Evolutionary conservation across 805 yeast species (phyloP).

Genomic region (Teunomyces aglyptinius): DNA sequence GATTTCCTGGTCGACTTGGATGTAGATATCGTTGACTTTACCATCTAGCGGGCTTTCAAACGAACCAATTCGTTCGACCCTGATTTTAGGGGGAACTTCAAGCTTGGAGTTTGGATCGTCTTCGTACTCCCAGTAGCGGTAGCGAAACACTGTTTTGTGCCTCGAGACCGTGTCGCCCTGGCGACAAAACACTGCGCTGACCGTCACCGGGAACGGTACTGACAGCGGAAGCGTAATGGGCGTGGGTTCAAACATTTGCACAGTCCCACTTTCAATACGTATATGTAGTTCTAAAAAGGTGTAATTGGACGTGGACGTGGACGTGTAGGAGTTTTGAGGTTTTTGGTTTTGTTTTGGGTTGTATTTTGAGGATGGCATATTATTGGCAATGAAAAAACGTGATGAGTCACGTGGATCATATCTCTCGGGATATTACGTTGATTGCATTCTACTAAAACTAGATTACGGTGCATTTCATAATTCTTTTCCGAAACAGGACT

Average conservation of each 20-base stretch:
- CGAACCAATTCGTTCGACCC: slow-evolving; percentile 69
- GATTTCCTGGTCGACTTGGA: slow-evolving; percentile 61
- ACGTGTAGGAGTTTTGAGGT: background rate
- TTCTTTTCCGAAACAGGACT: background rate
- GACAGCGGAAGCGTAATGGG: slow-evolving; percentile 57
- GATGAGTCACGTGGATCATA: no score
- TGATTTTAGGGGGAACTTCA: slow-evolving; percentile 39
- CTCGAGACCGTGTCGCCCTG: slow-evolving; percentile 48
- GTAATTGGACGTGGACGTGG: background rate
- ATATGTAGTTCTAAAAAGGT: background rate
- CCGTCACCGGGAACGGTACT: slow-evolving; percentile 66
- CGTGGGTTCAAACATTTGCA: slow-evolving; percentile 38
- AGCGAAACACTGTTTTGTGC: slow-evolving; percentile 56
- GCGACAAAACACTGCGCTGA: slow-evolving; percentile 47
- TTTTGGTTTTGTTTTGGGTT: background rate
- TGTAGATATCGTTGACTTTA: slow-evolving; percentile 46
- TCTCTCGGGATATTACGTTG: no score
- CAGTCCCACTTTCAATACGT: background rate
- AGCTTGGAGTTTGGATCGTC: slow-evolving; percentile 51
- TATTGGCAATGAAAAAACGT: no score
- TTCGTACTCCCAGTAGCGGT: slow-evolving; percentile 66
- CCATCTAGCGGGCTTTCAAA: slow-evolving; percentile 88
- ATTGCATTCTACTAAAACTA: no score
- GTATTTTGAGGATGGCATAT: no score
- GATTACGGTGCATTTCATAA: background rate